Evolutionary conservation across 1,284 basidiomycete genomes (phyloP).

Genomic region (Porodaedalea pini): DNA sequence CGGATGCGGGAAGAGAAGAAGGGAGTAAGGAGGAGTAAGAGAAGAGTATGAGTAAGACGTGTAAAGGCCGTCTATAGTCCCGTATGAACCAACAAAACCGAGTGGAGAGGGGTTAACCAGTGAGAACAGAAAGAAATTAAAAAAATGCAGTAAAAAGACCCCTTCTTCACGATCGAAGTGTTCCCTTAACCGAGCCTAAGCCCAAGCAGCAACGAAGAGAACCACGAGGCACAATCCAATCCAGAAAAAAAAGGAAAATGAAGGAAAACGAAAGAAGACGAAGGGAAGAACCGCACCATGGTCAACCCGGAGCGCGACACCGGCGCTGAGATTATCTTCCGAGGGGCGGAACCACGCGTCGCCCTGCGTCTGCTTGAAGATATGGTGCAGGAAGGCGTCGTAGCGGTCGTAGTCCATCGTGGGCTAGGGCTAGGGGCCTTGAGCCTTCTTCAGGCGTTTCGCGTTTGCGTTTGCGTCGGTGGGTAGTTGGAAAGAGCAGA

Average conservation of each 20-base stretch:
- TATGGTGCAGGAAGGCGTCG: constrained; percentile 49
- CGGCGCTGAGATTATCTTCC: constrained; percentile 46
- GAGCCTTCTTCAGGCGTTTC: background rate
- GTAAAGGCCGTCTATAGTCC: too few species aligned
- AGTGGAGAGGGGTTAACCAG: too few species aligned
- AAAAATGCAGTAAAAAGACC: too few species aligned
- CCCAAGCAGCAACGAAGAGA: background rate
- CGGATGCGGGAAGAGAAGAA: too few species aligned
- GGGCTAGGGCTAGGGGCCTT: background rate
- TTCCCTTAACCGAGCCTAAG: background rate
- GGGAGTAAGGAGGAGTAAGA: too few species aligned
- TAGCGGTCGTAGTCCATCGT: constrained; percentile 46
- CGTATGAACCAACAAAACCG: too few species aligned
- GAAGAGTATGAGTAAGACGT: too few species aligned
- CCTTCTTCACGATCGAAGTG: too few species aligned
- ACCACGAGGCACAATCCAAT: too few species aligned
- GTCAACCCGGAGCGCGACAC: constrained; percentile 62
- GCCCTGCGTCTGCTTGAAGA: constrained; percentile 57
- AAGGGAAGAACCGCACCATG: constrained; percentile 27
- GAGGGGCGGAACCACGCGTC: constrained; percentile 57
- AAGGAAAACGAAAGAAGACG: background rate
- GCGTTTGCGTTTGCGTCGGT: background rate
- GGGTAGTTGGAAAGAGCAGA: background rate
- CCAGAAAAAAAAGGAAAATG: background rate
- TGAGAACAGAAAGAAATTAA: too few species aligned